Base-by-base conservation (phyloP, 129 eudicot species). In the Arctium minus region DNA sequence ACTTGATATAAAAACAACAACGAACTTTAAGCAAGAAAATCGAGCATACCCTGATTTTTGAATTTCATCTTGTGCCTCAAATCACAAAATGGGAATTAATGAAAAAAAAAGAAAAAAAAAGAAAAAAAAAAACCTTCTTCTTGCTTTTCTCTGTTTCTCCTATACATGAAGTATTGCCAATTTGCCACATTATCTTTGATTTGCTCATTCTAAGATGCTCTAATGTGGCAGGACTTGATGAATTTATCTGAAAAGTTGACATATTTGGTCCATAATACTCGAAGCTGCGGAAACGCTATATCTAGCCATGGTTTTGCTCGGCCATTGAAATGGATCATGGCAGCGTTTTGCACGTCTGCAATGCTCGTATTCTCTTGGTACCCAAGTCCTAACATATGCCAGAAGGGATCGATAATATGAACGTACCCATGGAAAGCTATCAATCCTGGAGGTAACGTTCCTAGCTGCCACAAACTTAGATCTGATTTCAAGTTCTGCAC, bases 241-340 rank as follows among this genome's bases (percentile, higher is more conserved):
- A 91, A 92, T 76, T 86, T 88, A 87, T 92, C 97, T 8, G 94
- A 89, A 81, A 88, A 92, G 81, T 95, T 74, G 27, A 94, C 87
- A 53, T 92, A 92, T 79, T 92, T 94, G 38, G 94, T 50, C 98
- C 98, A 95, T 30, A 92, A 81, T 62, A 81, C 83, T 68, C 88
- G 84, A 29, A 92, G 94, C 76, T 92, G 87, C 10, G 97, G 97
- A 76, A 95, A 92, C 60, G 97, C 98, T 78, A 95, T 95, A 82
- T 92, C 97, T 60, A 96, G 88, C 99, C 98, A 95, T n/a, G 99
- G 99, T 83, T 92, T 95, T 74, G 99, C 97, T 82, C 99, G 85
- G 4, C 99, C 98, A 81, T 95, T 95, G 70, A 91, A 95, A 86
- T 92, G 98, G 73, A 93, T 76, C 2, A 95, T 97, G 10, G 94